A percentile compares a stretch with the other conserved stretches of the same genome.
phyloP scores from a whole-genome alignment of 192 early-diverging fungal genomes.

The Coemansia sp. region DNA sequence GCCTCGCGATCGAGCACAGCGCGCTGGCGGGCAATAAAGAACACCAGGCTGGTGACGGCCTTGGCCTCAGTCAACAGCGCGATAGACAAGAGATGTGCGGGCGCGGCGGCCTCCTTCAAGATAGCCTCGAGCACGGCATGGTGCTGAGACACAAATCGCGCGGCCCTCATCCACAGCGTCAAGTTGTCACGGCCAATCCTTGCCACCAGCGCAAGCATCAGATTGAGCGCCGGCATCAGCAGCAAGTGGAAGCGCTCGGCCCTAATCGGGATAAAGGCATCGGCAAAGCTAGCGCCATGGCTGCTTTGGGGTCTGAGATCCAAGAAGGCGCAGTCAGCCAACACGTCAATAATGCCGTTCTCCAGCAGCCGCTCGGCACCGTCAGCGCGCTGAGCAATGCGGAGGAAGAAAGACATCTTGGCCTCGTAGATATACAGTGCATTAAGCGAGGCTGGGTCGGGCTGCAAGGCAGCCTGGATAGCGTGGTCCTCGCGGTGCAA shows the following conservation, averaged over 20 bases:
- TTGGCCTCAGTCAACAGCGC: constrained; percentile 47
- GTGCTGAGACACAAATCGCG: constrained; percentile 53
- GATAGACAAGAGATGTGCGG: constrained; percentile 33
- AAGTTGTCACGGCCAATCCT: constrained; percentile 55
- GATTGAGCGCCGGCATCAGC: constrained; percentile 64
- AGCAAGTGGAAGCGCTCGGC: constrained; percentile 69
- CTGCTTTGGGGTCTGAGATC: constrained; percentile 62
- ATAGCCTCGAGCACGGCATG: constrained; percentile 46
- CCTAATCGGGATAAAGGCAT: constrained; percentile 45
- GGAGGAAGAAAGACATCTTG: constrained; percentile 81
- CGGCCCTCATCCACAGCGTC: constrained; percentile 52
- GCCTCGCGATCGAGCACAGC: constrained; percentile 44
- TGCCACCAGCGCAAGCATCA: constrained; percentile 60
- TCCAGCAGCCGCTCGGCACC: constrained; percentile 81
- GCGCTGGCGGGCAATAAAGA: constrained; percentile 53
- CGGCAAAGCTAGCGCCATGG: constrained; percentile 25
- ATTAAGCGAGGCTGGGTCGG: constrained; percentile 61
- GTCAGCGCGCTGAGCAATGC: constrained; percentile 72
- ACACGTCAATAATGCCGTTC: constrained; percentile 76
- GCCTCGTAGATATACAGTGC: constrained; percentile 77
- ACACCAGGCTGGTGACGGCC: constrained; percentile 37
- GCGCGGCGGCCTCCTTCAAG: constrained; percentile 35
- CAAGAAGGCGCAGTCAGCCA: constrained; percentile 74
- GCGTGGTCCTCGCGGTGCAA: constrained; percentile 67
- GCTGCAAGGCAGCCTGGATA: constrained; percentile 57